These are phyloP conservation scores for Penicillium steckii DNA, from an alignment of 495 filamentous ascomycete genomes.

Conservation along the genomic window DNA sequence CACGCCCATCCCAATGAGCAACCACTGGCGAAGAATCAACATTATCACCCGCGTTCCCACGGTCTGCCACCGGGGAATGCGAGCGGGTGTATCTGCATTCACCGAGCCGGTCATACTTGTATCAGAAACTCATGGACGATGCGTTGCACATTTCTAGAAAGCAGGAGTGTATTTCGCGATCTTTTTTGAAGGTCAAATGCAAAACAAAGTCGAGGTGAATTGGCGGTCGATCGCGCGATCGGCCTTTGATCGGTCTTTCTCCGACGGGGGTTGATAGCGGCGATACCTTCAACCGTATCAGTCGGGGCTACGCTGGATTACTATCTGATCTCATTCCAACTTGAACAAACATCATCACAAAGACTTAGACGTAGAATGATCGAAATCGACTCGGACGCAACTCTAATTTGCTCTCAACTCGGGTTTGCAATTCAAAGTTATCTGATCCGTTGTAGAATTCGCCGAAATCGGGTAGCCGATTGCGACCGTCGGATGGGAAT, in stretches of 20 bases:
- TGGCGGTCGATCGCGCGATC: conserved; percentile 15
- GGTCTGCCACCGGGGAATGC: conserved; percentile 5
- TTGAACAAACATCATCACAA: not conserved
- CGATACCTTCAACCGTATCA: conserved; percentile 10
- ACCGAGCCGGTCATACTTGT: conserved; percentile 13
- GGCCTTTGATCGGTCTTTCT: conserved; percentile 21
- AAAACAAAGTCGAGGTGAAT: not conserved
- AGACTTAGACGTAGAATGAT: not conserved
- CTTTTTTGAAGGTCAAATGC: not conserved
- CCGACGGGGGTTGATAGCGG: conserved; percentile 14
- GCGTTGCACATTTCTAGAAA: not conserved
- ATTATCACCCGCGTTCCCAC: conserved; percentile 18
- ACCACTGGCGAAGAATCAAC: conserved; percentile 54
- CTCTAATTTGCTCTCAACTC: not conserved
- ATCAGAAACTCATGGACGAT: not conserved
- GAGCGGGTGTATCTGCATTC: not conserved
- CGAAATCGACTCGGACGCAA: not conserved
- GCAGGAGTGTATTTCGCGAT: not conserved
- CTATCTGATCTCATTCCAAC: not conserved
- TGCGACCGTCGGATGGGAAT: conserved; percentile 8
- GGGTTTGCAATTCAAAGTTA: not conserved
- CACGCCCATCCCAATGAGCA: conserved; percentile 54
- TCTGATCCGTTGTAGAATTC: not conserved
- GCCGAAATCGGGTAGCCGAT: conserved; percentile 28
- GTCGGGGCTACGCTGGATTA: not conserved